These are phyloP conservation scores for Sporisorium graminicola DNA, from an alignment of 1,284 basidiomycete genomes.

Conservation along the genomic window DNA sequence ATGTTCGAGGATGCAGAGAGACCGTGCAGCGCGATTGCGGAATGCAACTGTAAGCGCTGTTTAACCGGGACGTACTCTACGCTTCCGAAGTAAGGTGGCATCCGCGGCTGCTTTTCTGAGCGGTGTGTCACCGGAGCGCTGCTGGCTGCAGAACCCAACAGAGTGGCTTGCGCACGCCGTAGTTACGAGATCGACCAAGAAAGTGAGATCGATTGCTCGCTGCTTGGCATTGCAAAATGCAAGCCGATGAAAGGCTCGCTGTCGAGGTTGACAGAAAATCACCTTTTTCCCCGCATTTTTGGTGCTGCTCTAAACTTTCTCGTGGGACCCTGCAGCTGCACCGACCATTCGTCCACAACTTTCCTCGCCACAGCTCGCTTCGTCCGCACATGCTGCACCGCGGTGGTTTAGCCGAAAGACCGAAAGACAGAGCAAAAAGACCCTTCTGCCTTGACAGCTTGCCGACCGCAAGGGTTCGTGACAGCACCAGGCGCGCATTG, in stretches of 20 bases:
- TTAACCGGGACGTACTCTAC: too few relatives aligned
- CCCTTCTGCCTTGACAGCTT: too few relatives aligned
- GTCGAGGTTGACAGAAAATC: neutral
- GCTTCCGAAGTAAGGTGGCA: too few relatives aligned
- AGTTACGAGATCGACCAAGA: neutral
- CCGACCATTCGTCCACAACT: neutral
- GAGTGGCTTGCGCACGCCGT: neutral
- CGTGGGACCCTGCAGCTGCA: constrained; percentile 1
- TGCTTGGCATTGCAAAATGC: neutral
- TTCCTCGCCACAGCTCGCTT: neutral
- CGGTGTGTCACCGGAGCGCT: neutral
- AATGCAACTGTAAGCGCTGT: neutral
- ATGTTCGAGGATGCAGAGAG: too few relatives aligned
- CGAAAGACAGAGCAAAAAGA: too few relatives aligned
- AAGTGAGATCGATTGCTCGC: too few relatives aligned
- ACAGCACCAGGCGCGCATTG: too few relatives aligned
- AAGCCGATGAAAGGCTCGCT: too few relatives aligned
- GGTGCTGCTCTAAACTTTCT: neutral
- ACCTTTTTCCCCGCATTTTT: constrained; percentile 18
- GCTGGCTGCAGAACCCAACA: neutral
- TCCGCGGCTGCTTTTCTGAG: too few relatives aligned
- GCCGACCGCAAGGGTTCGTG: too few relatives aligned
- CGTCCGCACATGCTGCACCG: neutral
- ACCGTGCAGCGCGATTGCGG: too few relatives aligned
- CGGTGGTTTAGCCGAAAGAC: too few relatives aligned